Evolutionary conservation across 257 asterid species (phyloP).

Genomic region (Ballota nigra): DNA sequence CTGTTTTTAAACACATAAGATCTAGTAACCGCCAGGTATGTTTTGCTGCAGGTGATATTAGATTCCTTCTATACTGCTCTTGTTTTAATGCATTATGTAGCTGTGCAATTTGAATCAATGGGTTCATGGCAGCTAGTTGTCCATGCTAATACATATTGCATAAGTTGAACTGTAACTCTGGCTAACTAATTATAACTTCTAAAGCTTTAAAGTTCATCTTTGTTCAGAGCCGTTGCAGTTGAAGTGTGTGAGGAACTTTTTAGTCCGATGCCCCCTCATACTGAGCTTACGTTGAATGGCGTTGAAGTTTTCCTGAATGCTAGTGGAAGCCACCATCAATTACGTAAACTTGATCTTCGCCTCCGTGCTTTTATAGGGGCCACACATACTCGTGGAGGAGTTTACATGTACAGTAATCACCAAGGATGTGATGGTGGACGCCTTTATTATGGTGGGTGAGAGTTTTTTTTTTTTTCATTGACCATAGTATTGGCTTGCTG

Average conservation of each 20-base stretch:
- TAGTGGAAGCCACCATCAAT: slow-evolving; percentile 96
- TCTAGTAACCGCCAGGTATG: not conserved
- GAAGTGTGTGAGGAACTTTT: slow-evolving; percentile 98
- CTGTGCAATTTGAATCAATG: not conserved
- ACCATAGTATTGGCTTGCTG: slow-evolving; percentile 5
- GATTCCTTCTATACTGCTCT: not conserved
- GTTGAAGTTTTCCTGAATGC: slow-evolving; percentile 96
- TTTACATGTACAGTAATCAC: slow-evolving; percentile 93
- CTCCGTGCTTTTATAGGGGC: slow-evolving; percentile 89
- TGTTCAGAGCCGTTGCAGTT: slow-evolving; percentile 86
- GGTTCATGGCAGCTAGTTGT: not conserved
- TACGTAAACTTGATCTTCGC: slow-evolving; percentile 87
- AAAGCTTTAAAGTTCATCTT: slow-evolving; percentile 18
- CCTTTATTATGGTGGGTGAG: slow-evolving; percentile 75
- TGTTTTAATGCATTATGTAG: slow-evolving; percentile 19
- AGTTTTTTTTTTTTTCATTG: slow-evolving; percentile 6
- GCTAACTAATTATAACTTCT: slow-evolving; percentile 14
- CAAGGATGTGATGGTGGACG: slow-evolving; percentile 99
- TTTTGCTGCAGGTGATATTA: not conserved
- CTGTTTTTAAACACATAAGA: not conserved
- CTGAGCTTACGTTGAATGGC: slow-evolving; percentile 90
- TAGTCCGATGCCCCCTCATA: slow-evolving; percentile 88
- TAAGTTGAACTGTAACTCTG: not conserved
- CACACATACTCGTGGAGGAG: slow-evolving; percentile 97
- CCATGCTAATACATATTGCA: not conserved